Percentiles rank a stretch among this genome's conserved stretches.
These are phyloP conservation scores for Sclerotiophoma versabilis DNA, from an alignment of 2,329 filamentous ascomycete species.

Conservation along the genomic window DNA sequence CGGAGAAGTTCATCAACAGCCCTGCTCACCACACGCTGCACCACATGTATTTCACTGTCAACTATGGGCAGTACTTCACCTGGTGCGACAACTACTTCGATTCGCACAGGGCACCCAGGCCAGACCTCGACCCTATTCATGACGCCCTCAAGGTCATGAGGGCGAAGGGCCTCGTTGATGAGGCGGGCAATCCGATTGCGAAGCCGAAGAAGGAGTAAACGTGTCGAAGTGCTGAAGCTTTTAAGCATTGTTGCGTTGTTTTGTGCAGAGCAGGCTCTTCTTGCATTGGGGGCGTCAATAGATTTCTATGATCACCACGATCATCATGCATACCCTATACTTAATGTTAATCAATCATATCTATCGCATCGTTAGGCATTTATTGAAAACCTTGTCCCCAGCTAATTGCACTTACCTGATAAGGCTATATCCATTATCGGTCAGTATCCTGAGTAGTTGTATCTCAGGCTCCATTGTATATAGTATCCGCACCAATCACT, in stretches of 20 bases:
- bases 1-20: slow-evolving; percentile 58
- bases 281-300: slow-evolving; percentile 13
- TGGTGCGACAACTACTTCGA: slow-evolving; percentile 57
- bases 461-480: too few relatives aligned
- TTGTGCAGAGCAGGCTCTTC: slow-evolving; percentile 5
- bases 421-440: too few relatives aligned
- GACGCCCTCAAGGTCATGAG: slow-evolving; percentile 56
- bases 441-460: too few relatives aligned
- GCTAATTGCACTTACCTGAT: too few relatives aligned
- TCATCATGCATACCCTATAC: slow-evolving; percentile 9
- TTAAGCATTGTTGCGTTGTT: background rate
- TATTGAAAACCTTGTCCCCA: too few relatives aligned
- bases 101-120: slow-evolving; percentile 55
- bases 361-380: too few relatives aligned
- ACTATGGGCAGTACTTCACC: slow-evolving; percentile 60
- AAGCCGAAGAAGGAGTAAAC: slow-evolving; percentile 21
- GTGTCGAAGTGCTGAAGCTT: background rate
- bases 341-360: slow-evolving; percentile 10
- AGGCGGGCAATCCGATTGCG: slow-evolving; percentile 51
- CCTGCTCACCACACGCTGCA: slow-evolving; percentile 59
- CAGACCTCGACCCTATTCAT: slow-evolving; percentile 55
- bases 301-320: slow-evolving; percentile 7
- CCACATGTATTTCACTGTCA: slow-evolving; percentile 60
- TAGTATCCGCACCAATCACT: too few relatives aligned
- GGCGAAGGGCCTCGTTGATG: slow-evolving; percentile 55